Conservation (phyloP, 345 rosid species). For the Zanthoxylum bungeanum region DNA sequence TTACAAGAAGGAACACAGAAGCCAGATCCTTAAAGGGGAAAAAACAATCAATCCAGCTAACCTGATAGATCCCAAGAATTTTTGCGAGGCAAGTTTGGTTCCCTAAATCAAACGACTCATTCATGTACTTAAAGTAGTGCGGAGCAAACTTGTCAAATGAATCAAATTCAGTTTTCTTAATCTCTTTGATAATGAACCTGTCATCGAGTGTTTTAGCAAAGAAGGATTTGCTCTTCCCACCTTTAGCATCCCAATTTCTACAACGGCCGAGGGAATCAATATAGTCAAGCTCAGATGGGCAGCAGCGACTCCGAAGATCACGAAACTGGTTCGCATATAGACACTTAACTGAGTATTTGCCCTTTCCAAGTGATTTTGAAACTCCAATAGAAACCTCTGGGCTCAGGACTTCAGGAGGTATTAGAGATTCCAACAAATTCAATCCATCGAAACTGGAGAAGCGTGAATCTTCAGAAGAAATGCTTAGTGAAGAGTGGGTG, state of each 20-base stretch:
- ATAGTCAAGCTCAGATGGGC: constrained; percentile 76
- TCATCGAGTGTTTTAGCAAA: constrained; percentile 89
- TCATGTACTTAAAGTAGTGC: constrained; percentile 82
- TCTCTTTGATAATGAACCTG: constrained; percentile 89
- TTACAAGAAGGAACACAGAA: neutral
- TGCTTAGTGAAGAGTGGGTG: constrained; percentile 29
- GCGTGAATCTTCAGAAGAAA: constrained; percentile 52
- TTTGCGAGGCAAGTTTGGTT: constrained; percentile 96
- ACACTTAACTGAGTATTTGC: constrained; percentile 77
- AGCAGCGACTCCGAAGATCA: constrained; percentile 63
- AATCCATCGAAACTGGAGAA: constrained; percentile 76
- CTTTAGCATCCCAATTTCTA: constrained; percentile 91
- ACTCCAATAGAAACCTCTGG: constrained; percentile 64
- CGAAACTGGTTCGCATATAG: constrained; percentile 72
- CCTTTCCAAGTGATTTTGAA: constrained; percentile 58
- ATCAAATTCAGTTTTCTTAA: constrained; percentile 86
- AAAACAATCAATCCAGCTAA: constrained; percentile 20
- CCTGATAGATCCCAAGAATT: constrained; percentile 97
- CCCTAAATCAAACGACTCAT: constrained; percentile 58
- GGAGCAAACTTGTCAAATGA: constrained; percentile 85
- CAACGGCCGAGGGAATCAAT: constrained; percentile 90
- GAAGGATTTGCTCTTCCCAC: constrained; percentile 90
- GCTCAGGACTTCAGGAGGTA: constrained; percentile 45
- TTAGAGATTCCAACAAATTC: constrained; percentile 54
- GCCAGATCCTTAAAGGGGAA: neutral